Evolutionary conservation across 2,329 filamentous ascomycete species (phyloP), one percentile per base, ranked within the genome.

Genomic region (Colletotrichum echinochloae): DNA sequence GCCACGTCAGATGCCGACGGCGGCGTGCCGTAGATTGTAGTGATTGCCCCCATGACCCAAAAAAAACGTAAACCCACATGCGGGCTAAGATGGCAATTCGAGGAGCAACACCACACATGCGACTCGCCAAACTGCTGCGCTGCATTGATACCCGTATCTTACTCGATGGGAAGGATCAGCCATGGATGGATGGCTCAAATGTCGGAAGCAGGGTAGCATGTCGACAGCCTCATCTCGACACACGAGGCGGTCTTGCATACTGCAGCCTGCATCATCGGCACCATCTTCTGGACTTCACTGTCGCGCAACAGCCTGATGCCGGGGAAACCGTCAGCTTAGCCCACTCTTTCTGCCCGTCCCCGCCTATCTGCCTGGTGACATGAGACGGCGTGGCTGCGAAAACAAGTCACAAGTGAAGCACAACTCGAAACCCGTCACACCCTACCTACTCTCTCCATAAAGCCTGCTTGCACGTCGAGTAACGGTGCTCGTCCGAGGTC

Each of bases 191-290:
- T 48, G 28, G 28, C 41, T 46, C n/a, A 18, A 6, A 26, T 14
- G 20, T 18, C 39, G 18, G 18, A 23, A 33, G 60, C 48, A 48
- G 60, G 60, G 60, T 62, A 62, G 30, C 18, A 39, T 37, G 39
- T n/a, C 12, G 23, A 30, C 48, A 62, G 35, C 33, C 60, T n/a
- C 16, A 41, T 30, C 7, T 20, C 20, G n/a, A 41, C 48, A 39
- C 33, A 51, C 37, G 46, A 51, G 33, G 30, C 30, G 44, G n/a
- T 49, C 35, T 52, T 33, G 60, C 60, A 54, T 62, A 26, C 14
- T 28, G 48, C 60, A 62, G 48, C 51, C 35, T 54, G 35, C 46
- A 33, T 54, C n/a, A 26, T 44, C 39, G 28, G 30, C 26, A 23
- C 46, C 62, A 60, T 46, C 41, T 48, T 41, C 48, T 20, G 59